phyloP scores from a whole-genome alignment of 352 stramenopile species.

The Phytophthora pseudosyringae region DNA sequence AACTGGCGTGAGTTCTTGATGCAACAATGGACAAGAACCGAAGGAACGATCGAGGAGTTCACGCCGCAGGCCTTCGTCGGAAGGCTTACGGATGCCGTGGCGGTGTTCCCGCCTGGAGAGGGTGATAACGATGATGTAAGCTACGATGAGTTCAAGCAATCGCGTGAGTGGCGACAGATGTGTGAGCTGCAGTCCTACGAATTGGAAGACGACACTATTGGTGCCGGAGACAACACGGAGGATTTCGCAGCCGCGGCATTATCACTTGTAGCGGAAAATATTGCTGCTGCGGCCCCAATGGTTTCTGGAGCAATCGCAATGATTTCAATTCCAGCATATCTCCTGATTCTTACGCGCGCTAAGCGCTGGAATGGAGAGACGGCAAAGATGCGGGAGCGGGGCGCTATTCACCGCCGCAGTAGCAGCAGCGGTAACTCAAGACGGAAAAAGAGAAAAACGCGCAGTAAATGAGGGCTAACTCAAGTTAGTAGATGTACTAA shows the following conservation, averaged over 20 bases:
- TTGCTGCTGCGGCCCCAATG: slow-evolving; percentile 15
- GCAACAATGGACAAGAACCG: slow-evolving; percentile 46
- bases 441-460: slow-evolving; percentile 38
- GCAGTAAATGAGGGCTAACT: slow-evolving; percentile 21
- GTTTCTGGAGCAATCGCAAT: slow-evolving; percentile 27
- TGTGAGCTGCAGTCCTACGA: slow-evolving; percentile 30
- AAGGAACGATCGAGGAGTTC: slow-evolving; percentile 55
- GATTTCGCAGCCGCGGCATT: slow-evolving; percentile 9
- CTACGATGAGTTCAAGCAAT: slow-evolving; percentile 25
- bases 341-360: slow-evolving; percentile 32
- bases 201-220: background rate
- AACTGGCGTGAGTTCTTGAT: slow-evolving; percentile 70
- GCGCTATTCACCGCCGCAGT: slow-evolving; percentile 32
- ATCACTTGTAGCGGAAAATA: slow-evolving; percentile 20
- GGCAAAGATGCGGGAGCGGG: slow-evolving; percentile 23
- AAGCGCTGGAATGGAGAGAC: slow-evolving; percentile 40
- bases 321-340: slow-evolving; percentile 32
- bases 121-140: slow-evolving; percentile 10
- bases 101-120: slow-evolving; percentile 29
- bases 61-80: slow-evolving; percentile 74
- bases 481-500: slow-evolving; percentile 5
- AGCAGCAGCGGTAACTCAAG: slow-evolving; percentile 15
- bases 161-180: slow-evolving; percentile 38
- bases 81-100: slow-evolving; percentile 52
- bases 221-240: background rate